These are phyloP conservation scores for Colletotrichum simmondsii DNA, from an alignment of 2,329 filamentous ascomycete species.

Conservation along the genomic window DNA sequence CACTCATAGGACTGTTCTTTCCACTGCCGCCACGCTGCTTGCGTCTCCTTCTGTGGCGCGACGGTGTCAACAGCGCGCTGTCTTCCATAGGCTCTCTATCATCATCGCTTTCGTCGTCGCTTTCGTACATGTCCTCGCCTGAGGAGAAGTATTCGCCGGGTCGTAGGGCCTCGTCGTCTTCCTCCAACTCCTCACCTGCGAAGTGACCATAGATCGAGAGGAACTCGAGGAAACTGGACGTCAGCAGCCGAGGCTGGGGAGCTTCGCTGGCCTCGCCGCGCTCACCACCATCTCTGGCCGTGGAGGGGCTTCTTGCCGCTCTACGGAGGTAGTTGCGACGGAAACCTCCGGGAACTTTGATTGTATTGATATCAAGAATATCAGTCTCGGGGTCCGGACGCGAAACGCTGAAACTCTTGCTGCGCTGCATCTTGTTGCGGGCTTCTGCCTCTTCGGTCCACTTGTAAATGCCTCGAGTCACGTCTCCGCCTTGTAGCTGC, in stretches of 20 bases:
- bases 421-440: conserved; percentile 76
- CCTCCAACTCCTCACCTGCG: conserved; percentile 94
- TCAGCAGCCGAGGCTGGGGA: conserved; percentile 74
- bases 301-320: conserved; percentile 72
- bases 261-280: conserved; percentile 46
- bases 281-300: conserved; percentile 52
- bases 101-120: conserved; percentile 63
- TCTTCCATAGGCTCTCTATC: conserved; percentile 87
- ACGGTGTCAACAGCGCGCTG: conserved; percentile 83
- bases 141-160: conserved; percentile 94
- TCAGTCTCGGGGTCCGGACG: conserved; percentile 84
- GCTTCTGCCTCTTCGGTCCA: conserved; percentile 92
- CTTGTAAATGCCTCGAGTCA: conserved; percentile 93
- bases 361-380: conserved; percentile 85
- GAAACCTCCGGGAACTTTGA: conserved; percentile 94
- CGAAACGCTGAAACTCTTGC: conserved; percentile 86
- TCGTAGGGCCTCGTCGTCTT: conserved; percentile 89
- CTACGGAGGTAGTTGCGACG: conserved; percentile 88
- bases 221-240: conserved; percentile 95
- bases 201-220: conserved; percentile 96
- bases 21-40: conserved; percentile 80
- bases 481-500: conserved; percentile 91
- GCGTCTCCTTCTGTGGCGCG: conserved; percentile 77
- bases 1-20: conserved; percentile 81
- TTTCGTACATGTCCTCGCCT: conserved; percentile 64